These are phyloP conservation scores for Fusarium continuum DNA, from an alignment of 2,329 filamentous ascomycete species.

Conservation along the genomic window DNA sequence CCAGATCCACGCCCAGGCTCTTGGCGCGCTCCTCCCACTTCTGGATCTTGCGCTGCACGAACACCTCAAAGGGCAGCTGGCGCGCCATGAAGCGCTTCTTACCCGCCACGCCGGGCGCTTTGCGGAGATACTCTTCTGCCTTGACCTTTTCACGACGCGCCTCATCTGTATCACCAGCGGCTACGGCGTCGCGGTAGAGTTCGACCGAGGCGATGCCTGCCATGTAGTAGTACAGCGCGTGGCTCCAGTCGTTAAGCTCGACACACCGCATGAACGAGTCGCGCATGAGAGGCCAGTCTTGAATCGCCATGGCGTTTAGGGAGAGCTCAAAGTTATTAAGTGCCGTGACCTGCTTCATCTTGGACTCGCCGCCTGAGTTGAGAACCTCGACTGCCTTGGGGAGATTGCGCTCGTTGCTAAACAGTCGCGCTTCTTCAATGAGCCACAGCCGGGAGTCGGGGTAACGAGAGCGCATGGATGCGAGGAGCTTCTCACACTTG, in stretches of 20 bases:
- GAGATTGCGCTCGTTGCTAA: constrained; percentile 72
- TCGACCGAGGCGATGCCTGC: constrained; percentile 82
- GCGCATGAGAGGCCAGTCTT: constrained; percentile 78
- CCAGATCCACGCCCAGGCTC: constrained; percentile 70
- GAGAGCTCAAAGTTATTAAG: constrained; percentile 87
- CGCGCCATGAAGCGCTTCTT: constrained; percentile 91
- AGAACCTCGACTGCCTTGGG: constrained; percentile 74
- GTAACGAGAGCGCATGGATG: constrained; percentile 78
- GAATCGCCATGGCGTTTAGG: constrained; percentile 79
- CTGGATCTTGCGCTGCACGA: constrained; percentile 81
- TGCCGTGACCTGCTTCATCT: constrained; percentile 88
- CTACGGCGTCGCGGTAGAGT: constrained; percentile 73
- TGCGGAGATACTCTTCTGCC: constrained; percentile 75
- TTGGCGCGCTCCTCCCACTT: constrained; percentile 88
- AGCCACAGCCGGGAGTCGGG: constrained; percentile 87
- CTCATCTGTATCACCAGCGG: constrained; percentile 50
- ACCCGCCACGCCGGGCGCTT: constrained; percentile 77
- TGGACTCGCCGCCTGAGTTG: constrained; percentile 65
- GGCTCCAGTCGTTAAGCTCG: constrained; percentile 90
- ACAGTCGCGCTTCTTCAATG: constrained; percentile 84
- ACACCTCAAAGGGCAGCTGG: constrained; percentile 89
- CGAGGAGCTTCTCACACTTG: constrained; percentile 72
- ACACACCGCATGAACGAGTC: constrained; percentile 78
- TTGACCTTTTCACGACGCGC: constrained; percentile 67
- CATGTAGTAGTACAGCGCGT: constrained; percentile 89